Evolutionary conservation across 2,329 filamentous ascomycete genomes (phyloP).

Genomic region (Ophiostoma fasciatum): DNA sequence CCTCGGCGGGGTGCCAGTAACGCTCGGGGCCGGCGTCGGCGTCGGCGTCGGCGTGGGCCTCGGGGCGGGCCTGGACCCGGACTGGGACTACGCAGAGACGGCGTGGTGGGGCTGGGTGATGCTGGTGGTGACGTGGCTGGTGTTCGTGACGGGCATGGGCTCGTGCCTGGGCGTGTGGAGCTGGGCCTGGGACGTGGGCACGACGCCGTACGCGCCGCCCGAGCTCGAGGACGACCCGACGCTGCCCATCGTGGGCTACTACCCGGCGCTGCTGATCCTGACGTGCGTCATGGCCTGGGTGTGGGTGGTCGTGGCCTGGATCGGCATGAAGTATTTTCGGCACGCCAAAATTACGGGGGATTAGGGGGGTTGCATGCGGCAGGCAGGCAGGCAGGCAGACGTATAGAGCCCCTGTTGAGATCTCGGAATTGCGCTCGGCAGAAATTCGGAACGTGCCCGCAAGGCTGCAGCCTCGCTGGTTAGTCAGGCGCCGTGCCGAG

Average conservation of each 20-base stretch:
- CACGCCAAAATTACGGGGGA: conserved; percentile 77
- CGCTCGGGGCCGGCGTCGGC: conserved; percentile 14
- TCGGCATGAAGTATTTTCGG: conserved; percentile 98
- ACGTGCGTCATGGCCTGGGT: conserved; percentile 97
- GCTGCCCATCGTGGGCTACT: conserved; percentile 90
- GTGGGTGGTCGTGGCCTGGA: conserved; percentile 94
- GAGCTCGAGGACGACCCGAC: conserved; percentile 93
- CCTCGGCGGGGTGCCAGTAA: conserved; percentile 14
- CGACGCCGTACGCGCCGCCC: conserved; percentile 87
- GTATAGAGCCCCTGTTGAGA: too few species aligned
- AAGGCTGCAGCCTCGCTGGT: conserved; percentile 2
- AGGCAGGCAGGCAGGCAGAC: too few species aligned
- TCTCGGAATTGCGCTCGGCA: too few species aligned
- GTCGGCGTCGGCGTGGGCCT: conserved; percentile 21
- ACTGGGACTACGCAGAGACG: conserved; percentile 87
- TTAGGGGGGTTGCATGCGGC: too few species aligned
- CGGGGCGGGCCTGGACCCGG: conserved; percentile 24
- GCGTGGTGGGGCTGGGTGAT: conserved; percentile 98
- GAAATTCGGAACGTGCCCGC: neutral
- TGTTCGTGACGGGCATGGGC: conserved; percentile 94
- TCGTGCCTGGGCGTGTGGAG: conserved; percentile 91
- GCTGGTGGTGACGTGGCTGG: conserved; percentile 78
- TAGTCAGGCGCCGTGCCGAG: neutral
- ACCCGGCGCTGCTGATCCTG: conserved; percentile 83
- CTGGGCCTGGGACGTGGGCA: conserved; percentile 98